Evolutionary conservation across 169 alveolate species (phyloP).

Genomic region (Plasmodium falciparum): DNA sequence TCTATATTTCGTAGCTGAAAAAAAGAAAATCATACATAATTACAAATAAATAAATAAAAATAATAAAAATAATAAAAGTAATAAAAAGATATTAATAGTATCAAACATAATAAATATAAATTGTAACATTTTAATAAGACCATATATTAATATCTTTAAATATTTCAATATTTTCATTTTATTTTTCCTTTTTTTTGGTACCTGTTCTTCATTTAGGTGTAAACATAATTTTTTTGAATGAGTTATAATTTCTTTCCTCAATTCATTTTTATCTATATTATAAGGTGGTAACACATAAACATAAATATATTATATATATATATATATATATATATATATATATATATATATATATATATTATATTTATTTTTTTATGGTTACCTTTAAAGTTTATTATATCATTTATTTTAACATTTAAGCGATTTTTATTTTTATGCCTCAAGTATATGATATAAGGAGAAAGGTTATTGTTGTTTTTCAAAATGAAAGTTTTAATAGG

Average conservation of each 20-base stretch:
- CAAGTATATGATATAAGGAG: slow-evolving; percentile 2
- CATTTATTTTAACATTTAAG: slow-evolving; percentile 43
- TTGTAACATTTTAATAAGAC: neutral
- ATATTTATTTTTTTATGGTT: slow-evolving; percentile 7
- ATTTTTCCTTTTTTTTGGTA: slow-evolving; percentile 4
- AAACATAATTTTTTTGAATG: slow-evolving; percentile 43
- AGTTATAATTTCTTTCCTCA: slow-evolving; percentile 33
- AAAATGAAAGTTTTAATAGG: slow-evolving; percentile 31
- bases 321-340: neutral
- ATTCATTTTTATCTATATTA: slow-evolving; percentile 46
- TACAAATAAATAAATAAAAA: slow-evolving; percentile 10
- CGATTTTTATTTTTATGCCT: neutral
- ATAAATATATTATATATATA: too few species aligned
- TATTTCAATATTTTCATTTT: neutral
- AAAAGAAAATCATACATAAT: neutral
- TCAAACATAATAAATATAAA: too few species aligned
- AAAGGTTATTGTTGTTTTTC: slow-evolving; percentile 15
- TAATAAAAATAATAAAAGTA: too few species aligned
- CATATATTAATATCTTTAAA: neutral
- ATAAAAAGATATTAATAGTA: neutral
- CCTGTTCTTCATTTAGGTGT: slow-evolving; percentile 60
- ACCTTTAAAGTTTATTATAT: slow-evolving; percentile 62
- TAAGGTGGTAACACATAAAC: slow-evolving; percentile 3
- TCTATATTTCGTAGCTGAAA: slow-evolving; percentile 49
- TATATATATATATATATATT: neutral